Percentiles rank a stretch among this genome's conserved stretches.
Evolutionary conservation across 768 basidiomycete species (phyloP).

Genomic region (Piloderma croceum): DNA sequence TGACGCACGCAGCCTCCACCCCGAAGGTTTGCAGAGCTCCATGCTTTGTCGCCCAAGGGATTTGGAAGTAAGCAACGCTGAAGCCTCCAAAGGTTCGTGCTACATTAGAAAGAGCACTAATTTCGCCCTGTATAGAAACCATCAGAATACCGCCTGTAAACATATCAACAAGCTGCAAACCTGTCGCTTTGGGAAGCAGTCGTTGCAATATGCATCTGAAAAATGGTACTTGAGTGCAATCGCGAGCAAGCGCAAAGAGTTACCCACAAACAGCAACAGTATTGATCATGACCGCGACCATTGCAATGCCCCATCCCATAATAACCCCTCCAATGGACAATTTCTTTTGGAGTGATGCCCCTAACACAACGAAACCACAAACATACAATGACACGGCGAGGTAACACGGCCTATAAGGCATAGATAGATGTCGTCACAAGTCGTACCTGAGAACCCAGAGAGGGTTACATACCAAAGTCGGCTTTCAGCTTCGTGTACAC

Average conservation of each 20-base stretch:
- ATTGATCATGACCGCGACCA: slow-evolving; percentile 50
- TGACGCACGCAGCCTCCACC: no score
- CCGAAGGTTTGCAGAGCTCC: no score
- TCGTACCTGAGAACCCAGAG: neutral
- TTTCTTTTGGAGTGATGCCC: slow-evolving; percentile 49
- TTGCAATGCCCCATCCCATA: slow-evolving; percentile 64
- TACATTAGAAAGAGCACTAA: slow-evolving; percentile 56
- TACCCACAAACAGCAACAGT: slow-evolving; percentile 58
- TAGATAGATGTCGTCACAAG: neutral
- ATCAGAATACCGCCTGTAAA: no score
- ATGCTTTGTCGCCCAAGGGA: no score
- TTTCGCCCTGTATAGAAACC: slow-evolving; percentile 61
- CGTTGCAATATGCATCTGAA: slow-evolving; percentile 44
- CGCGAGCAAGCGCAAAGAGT: neutral
- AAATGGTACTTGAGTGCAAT: slow-evolving; percentile 13
- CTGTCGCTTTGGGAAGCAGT: slow-evolving; percentile 43
- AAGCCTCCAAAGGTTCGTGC: slow-evolving; percentile 50
- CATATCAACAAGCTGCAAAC: no score
- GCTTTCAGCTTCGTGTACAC: slow-evolving; percentile 56
- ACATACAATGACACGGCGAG: slow-evolving; percentile 56
- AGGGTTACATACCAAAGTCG: slow-evolving; percentile 54
- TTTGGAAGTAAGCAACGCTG: no score
- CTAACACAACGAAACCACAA: slow-evolving; percentile 55
- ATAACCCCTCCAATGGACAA: slow-evolving; percentile 48
- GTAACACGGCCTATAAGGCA: slow-evolving; percentile 48